Evolutionary conservation across 768 basidiomycete genomes (phyloP).

Genomic region (Boletus patriciae): DNA sequence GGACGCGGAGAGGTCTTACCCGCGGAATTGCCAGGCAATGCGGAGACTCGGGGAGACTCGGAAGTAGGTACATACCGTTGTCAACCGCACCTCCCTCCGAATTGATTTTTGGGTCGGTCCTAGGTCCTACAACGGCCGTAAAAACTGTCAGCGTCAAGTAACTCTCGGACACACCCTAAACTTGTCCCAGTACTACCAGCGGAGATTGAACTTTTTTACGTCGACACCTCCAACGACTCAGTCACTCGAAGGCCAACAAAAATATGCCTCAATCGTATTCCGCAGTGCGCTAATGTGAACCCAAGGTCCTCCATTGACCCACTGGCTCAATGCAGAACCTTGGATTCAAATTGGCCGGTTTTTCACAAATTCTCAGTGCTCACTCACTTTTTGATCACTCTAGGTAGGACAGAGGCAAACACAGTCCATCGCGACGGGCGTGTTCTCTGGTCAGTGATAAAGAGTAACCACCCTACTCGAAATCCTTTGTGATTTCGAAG

Average conservation of each 20-base stretch:
- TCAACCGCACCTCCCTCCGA: too few relatives aligned
- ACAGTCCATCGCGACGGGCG: neutral
- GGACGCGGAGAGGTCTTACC: too few relatives aligned
- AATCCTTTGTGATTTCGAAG: too few relatives aligned
- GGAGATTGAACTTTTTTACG: neutral
- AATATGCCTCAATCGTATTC: neutral
- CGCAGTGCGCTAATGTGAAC: neutral
- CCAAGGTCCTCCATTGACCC: neutral
- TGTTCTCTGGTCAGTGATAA: too few relatives aligned
- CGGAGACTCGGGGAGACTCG: too few relatives aligned
- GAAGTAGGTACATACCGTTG: too few relatives aligned
- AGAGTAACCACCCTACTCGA: too few relatives aligned
- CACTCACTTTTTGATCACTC: neutral
- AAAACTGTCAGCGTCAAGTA: too few relatives aligned
- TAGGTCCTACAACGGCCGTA: too few relatives aligned
- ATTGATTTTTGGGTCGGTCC: too few relatives aligned
- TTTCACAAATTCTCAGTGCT: neutral
- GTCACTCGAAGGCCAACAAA: neutral
- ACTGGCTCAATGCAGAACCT: neutral
- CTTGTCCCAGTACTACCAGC: neutral
- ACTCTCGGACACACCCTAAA: too few relatives aligned
- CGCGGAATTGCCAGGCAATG: too few relatives aligned
- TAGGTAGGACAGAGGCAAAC: neutral
- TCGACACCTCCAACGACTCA: neutral
- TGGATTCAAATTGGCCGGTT: neutral